Evolutionary conservation across 1,284 basidiomycete genomes (phyloP).

Genomic region (Ustilago nuda): DNA sequence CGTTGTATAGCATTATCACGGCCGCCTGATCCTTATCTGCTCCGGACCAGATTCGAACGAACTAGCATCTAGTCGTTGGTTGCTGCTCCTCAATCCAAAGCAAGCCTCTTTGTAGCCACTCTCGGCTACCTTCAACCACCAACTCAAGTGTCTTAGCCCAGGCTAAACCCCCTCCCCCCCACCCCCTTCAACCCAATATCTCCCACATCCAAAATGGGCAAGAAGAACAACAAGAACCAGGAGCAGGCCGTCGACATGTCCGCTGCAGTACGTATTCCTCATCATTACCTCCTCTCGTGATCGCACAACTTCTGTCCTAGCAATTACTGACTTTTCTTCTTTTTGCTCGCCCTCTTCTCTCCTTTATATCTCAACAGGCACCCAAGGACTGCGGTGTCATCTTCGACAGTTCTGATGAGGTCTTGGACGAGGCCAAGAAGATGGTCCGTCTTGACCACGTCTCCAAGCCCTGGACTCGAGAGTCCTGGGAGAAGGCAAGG

Average conservation of each 20-base stretch:
- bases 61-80: constrained; percentile 42
- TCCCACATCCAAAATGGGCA: constrained; percentile 49
- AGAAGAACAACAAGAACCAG: constrained; percentile 57
- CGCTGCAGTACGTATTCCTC: constrained; percentile 40
- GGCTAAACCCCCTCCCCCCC: constrained; percentile 21
- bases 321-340: background rate
- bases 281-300: background rate
- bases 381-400: constrained; percentile 61
- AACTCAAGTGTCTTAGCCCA: constrained; percentile 38
- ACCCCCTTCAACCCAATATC: constrained; percentile 16
- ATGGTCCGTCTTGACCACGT: constrained; percentile 60
- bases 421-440: constrained; percentile 54
- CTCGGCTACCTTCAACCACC: constrained; percentile 24
- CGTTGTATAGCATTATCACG: constrained; percentile 25
- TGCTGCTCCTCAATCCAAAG: constrained; percentile 33
- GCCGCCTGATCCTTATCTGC: constrained; percentile 26
- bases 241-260: constrained; percentile 50
- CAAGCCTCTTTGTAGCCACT: constrained; percentile 35
- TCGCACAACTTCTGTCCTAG: background rate
- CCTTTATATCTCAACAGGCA: constrained; percentile 27
- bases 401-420: constrained; percentile 60
- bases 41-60: constrained; percentile 33
- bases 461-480: constrained; percentile 65
- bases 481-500: constrained; percentile 64
- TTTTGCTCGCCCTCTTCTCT: background rate